Base-by-base conservation (phyloP, 1,284 basidiomycete genomes). In the Mycena citricolor region DNA sequence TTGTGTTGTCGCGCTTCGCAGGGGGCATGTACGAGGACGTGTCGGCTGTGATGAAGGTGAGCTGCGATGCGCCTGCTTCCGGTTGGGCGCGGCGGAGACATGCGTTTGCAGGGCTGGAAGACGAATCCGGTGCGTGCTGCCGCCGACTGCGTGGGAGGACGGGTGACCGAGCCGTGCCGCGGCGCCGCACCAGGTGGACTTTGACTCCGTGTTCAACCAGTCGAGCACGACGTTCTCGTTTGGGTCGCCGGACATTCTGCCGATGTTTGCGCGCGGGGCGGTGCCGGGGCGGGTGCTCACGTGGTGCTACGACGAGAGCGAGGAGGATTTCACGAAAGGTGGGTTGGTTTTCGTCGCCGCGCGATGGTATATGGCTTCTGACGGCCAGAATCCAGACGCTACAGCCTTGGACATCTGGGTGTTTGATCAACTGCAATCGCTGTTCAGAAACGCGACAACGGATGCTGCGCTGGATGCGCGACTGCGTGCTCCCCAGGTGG, bases 11-110 rank as follows among this genome's bases (percentile, higher is more conserved):
- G 19, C 10, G 31, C 14, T 11, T 13, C 12, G 25, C 35, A 85
- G 83, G 77, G 26, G 90, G 90, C 7, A 92, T 94, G 88, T 94
- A 94, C 61, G 92, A 94, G 63, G 90, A 94, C 57, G 90, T 92
- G 5, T 90, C 87, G 5, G 91, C 90, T 11, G 91, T 94, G 22
- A 92, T 86, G 51, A 88, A 85, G 80, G 81, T 83, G 65, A 54
- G 69, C 48, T 23, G 16, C 42, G 37, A 13, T 31, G 32, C 7
- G 31, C 29, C 17, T 30, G 16, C 28, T 20, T 40, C 22, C 12
- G 21, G 34, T 50, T 11, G 44, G 24, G n/a, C n/a, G n/a, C n/a
- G n/a, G n/a, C n/a, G n/a, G n/a, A n/a, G n/a, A n/a, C 14, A 24
- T 31, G 25, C 19, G 30, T 13, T 42, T 39, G 30, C 50, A 88